Evolutionary conservation across 2,329 filamentous ascomycete species (phyloP).

Genomic region (Fonsecaea nubica): DNA sequence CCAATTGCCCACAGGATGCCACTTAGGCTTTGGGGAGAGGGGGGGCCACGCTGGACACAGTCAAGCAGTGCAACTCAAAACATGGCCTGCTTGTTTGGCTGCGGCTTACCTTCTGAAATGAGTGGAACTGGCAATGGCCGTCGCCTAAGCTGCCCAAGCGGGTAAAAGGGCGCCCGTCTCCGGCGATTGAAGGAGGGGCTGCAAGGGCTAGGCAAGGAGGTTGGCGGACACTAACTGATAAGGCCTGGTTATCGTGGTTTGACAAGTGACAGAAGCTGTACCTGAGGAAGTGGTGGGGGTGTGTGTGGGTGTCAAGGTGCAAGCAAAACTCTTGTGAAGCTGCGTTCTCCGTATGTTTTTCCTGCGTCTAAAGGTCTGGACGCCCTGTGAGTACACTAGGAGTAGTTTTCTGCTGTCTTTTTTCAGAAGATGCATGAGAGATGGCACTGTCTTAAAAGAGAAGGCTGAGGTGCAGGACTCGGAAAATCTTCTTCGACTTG

Average conservation of each 20-base stretch:
- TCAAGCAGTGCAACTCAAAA: neutral
- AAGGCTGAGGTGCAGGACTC: neutral
- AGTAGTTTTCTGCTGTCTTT: neutral
- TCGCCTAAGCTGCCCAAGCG: constrained; percentile 6
- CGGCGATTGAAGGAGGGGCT: constrained; percentile 1
- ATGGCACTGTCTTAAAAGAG: neutral
- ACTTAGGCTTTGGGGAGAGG: neutral
- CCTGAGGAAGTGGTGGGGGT: constrained; percentile 5
- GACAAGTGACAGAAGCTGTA: neutral
- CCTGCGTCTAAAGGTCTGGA: neutral
- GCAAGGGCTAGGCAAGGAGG: constrained; percentile 2
- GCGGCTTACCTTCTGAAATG: constrained; percentile 14
- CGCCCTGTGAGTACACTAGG: constrained; percentile 18
- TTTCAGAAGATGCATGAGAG: neutral
- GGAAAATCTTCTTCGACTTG: neutral
- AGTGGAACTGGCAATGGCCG: neutral
- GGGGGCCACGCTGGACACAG: constrained; percentile 1
- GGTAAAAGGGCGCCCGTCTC: neutral
- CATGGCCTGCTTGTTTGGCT: constrained; percentile 11
- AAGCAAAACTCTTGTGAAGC: neutral
- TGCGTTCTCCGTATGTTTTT: constrained; percentile 1
- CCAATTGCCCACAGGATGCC: neutral
- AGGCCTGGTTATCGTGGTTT: constrained; percentile 6
- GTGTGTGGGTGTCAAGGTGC: neutral
- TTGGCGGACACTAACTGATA: constrained; percentile 1